Percentiles rank a stretch among this genome's conserved stretches.
Conservation (phyloP, 78 protist genomes). For the slime mould (Dictyostelium discoideum) region DNA sequence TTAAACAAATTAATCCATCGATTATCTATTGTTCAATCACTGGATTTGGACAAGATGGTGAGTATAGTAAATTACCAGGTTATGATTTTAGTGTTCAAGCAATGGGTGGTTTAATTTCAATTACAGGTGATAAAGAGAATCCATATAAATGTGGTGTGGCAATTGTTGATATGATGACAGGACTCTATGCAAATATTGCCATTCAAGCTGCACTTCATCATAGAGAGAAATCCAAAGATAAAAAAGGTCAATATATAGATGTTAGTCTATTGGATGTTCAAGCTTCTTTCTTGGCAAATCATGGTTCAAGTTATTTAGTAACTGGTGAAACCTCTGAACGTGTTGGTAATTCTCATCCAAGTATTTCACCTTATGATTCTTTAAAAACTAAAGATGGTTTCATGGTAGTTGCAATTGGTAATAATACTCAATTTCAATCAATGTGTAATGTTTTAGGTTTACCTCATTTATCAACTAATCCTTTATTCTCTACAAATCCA, state of each 20-base stretch:
- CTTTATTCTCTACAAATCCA: not conserved
- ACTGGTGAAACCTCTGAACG: conserved; percentile 58
- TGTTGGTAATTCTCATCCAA: conserved; percentile 81
- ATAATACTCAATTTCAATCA: conserved; percentile 55
- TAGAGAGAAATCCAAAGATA: not conserved
- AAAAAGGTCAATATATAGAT: conserved; percentile 60
- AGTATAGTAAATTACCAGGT: conserved; percentile 47
- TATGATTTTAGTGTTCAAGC: conserved; percentile 74
- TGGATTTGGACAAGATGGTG: conserved; percentile 78
- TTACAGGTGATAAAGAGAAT: conserved; percentile 67
- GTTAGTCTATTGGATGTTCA: conserved; percentile 74
- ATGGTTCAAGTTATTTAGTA: conserved; percentile 26
- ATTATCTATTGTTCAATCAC: conserved; percentile 70
- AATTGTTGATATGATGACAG: conserved; percentile 81
- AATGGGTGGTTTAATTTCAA: conserved; percentile 80
- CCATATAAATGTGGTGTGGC: conserved; percentile 81
- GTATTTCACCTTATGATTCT: conserved; percentile 66
- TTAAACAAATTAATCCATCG: conserved; percentile 31
- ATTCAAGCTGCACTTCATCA: conserved; percentile 76
- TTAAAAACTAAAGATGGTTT: conserved; percentile 51
- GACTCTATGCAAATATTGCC: conserved; percentile 69
- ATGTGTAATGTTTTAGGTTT: conserved; percentile 25
- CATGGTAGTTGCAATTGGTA: conserved; percentile 71
- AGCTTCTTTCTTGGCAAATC: conserved; percentile 44
- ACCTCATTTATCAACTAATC: not conserved